Evolutionary conservation across 2,329 filamentous ascomycete species (phyloP).

Genomic region (Helicocarpus griseus): DNA sequence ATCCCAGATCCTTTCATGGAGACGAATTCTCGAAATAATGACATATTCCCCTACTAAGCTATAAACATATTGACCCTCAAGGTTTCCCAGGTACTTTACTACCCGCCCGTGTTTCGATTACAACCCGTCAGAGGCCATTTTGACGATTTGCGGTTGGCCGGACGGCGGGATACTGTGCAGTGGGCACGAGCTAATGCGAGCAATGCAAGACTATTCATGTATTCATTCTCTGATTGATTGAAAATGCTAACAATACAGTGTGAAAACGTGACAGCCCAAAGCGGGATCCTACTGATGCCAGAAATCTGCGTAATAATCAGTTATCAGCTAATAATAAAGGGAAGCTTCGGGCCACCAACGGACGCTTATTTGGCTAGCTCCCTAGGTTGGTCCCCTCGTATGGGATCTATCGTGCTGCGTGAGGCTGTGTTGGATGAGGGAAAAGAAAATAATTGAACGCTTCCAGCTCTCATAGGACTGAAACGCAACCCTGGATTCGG

Average conservation of each 20-base stretch:
- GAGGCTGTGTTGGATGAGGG: conserved; percentile 1
- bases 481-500: background rate
- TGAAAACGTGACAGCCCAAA: too few species aligned
- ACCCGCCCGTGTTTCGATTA: too few species aligned
- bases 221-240: background rate
- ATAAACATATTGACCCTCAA: too few species aligned
- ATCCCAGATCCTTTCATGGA: background rate
- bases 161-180: background rate
- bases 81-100: background rate
- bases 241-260: background rate
- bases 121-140: too few species aligned
- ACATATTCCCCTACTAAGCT: background rate
- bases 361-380: background rate
- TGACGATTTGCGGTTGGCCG: too few species aligned
- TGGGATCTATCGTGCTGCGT: background rate
- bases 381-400: background rate
- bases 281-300: too few species aligned
- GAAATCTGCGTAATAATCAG: too few species aligned
- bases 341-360: background rate
- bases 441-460: background rate
- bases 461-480: background rate
- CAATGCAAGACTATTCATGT: too few species aligned
- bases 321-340: background rate
- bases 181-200: background rate
- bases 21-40: background rate